Base-by-base conservation (phyloP, 495 filamentous ascomycete genomes). In the Chaetomium tenue region DNA sequence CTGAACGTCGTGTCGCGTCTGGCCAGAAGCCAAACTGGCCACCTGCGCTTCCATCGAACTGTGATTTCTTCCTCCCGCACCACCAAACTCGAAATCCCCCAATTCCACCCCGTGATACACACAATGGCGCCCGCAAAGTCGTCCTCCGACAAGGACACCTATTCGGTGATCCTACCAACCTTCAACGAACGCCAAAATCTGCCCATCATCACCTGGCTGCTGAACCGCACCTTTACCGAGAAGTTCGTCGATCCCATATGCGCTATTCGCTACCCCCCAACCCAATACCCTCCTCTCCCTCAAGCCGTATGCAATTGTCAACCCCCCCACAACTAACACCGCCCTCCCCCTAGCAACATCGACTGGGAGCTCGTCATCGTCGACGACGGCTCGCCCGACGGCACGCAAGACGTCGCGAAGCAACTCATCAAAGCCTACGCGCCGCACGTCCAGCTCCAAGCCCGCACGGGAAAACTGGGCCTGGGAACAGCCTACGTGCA, bases 131-230 rank as follows among this genome's bases (percentile, higher is more conserved):
- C 65, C 20, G 42, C 66, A 18, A 72, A 72, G 44, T 58, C 70
- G 25, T 47, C 66, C 0, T 37, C 69, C 59, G 59, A 67, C 7
- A 75, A 81, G 69, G 80, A 92, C 86, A 93, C 95, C 77, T 98
- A 97, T 84, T 93, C 93, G 66, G 89, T 98, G 76, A 92, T 98
- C 75, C 86, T 98, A 63, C 94, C 94, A 48, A 98, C 94, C 66
- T 98, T 96, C 84, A 98, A 98, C 72, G 95, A 98, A 83, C 91
- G 94, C 74, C 87, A 86, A 69, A 98, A 98, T 82, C 86, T 98
- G 71, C 94, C 95, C 71, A 92, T 97, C 72, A 92, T 98, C 76
- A 86, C 86, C 74, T 97, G 91, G 91, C 85, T 98, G 68, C 86
- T 98, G 66, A 89, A 93, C 77, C 86, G 84, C 75, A 96, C 88